Conservation (phyloP, 1,139 yeast genomes). For the Pichia sp. region DNA sequence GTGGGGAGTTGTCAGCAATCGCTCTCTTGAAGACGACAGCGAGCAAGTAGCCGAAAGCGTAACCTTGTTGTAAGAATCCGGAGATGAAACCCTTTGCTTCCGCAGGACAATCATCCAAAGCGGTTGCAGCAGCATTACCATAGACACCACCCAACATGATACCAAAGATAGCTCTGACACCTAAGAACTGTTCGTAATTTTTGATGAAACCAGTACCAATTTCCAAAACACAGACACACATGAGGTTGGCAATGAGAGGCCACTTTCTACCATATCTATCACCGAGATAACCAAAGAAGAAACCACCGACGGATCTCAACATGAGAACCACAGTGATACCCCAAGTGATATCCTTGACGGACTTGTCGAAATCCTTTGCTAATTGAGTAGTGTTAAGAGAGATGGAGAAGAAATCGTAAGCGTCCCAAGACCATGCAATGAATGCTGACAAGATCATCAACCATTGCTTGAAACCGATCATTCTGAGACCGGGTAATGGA, state of each 20-base stretch:
- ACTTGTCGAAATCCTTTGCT: conserved; percentile 44
- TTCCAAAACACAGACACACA: conserved; percentile 50
- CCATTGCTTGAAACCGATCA: conserved; percentile 48
- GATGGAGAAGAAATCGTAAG: conserved; percentile 70
- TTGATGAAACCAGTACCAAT: conserved; percentile 67
- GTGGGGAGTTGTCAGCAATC: conserved; percentile 41
- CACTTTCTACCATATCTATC: conserved; percentile 70
- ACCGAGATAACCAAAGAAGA: conserved; percentile 57
- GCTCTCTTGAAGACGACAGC: conserved; percentile 63
- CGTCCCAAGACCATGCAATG: conserved; percentile 74
- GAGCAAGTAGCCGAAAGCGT: conserved; percentile 61
- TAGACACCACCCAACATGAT: conserved; percentile 66
- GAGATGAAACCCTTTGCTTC: conserved; percentile 57
- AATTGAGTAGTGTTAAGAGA: conserved; percentile 52
- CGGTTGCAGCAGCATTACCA: conserved; percentile 61
- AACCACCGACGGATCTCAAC: conserved; percentile 75
- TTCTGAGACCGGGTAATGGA: conserved; percentile 46
- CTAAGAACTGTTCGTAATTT: conserved; percentile 58
- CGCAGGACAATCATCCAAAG: conserved; percentile 61
- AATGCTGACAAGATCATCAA: conserved; percentile 57
- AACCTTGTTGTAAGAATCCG: conserved; percentile 67
- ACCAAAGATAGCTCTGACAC: conserved; percentile 64
- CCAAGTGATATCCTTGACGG: conserved; percentile 60
- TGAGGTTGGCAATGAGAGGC: conserved; percentile 53
- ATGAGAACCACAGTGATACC: conserved; percentile 74